Evolutionary conservation across 768 basidiomycete genomes (phyloP), one percentile per base, ranked within the genome.

Genomic region (Serendipita sp.): DNA sequence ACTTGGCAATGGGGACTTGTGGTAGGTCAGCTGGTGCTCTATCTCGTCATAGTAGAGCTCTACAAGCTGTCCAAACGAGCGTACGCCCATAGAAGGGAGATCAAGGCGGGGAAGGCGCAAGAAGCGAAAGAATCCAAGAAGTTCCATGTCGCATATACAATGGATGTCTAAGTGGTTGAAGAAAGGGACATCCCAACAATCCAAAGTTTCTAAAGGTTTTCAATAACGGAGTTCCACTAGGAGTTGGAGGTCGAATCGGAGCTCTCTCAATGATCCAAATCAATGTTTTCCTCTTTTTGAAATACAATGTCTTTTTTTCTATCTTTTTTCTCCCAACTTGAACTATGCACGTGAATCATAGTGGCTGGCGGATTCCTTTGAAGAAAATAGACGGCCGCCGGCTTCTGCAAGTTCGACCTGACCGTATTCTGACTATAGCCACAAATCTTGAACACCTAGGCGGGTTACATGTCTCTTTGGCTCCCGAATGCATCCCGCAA

Each of bases 1-100:
- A 67, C 66, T 9, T 74, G 72, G 75, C 74, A 72, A 65, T 76
- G 75, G 75, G 74, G 72, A 13, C 66, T 73, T 33, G 30, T 58
- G 11, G 24, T 58, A 24, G 53, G 24, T n/a, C 53, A 58, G 33
- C 30, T 58, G 4, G 53, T 58, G 13, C 26, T 58, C 26, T 58
- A 58, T 26, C 30, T 58, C 31, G 26, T 33, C 17, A 24, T 31
- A 9, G 53, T 26, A 20, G 53, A 58, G n/a, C 20, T 58, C 9
- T 58, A 58, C 53, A 58, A 58, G 26, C 31, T 58, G 17, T n/a
- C 53, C 24, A 58, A 58, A 31, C 53, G 53, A 28, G 24, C 31
- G 5, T 58, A 58, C 53, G 22, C 22, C n/a, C 24, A 24, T 7
- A 28, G 20, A 11, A 13, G 53, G 13, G 9, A 34, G 33, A 28